Evolutionary conservation across 2,329 filamentous ascomycete genomes (phyloP).

Genomic region (Diplodia scrobiculata): DNA sequence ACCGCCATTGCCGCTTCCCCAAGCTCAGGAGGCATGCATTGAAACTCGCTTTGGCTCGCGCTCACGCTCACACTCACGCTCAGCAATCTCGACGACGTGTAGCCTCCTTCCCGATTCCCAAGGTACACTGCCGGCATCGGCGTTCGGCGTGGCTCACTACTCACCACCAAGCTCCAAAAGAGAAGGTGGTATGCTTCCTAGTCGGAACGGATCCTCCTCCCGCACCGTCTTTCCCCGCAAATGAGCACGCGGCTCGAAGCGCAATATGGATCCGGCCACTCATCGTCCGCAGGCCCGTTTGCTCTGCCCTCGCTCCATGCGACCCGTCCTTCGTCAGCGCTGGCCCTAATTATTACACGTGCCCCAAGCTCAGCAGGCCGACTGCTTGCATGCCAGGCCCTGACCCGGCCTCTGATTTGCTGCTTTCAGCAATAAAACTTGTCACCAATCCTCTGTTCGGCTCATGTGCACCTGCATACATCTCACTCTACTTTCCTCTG

Average conservation of each 20-base stretch:
- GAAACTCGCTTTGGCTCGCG: too few relatives aligned
- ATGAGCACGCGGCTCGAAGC: conserved; percentile 24
- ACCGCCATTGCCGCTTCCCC: not conserved
- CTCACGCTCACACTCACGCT: not conserved
- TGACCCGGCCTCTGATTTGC: not conserved
- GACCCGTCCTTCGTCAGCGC: not conserved
- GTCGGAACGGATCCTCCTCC: not conserved
- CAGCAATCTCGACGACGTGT: not conserved
- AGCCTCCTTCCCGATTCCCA: not conserved
- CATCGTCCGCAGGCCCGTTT: not conserved
- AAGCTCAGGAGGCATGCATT: too few relatives aligned
- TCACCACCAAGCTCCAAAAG: conserved; percentile 13
- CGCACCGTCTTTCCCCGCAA: conserved; percentile 10
- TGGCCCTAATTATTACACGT: conserved; percentile 6
- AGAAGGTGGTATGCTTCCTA: conserved; percentile 23
- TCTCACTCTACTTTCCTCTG: conserved; percentile 14
- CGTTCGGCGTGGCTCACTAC: not conserved
- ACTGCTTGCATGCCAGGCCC: not conserved
- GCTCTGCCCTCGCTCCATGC: conserved; percentile 7
- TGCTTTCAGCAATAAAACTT: not conserved
- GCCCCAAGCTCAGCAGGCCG: conserved; percentile 6
- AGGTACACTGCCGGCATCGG: not conserved
- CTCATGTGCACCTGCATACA: conserved; percentile 18
- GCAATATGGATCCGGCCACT: conserved; percentile 19
- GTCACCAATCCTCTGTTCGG: not conserved